A percentile compares a stretch with the other conserved stretches of the same genome.
Conservation (phyloP, 2,329 filamentous ascomycete genomes). For the Lecanicillium sp. region DNA sequence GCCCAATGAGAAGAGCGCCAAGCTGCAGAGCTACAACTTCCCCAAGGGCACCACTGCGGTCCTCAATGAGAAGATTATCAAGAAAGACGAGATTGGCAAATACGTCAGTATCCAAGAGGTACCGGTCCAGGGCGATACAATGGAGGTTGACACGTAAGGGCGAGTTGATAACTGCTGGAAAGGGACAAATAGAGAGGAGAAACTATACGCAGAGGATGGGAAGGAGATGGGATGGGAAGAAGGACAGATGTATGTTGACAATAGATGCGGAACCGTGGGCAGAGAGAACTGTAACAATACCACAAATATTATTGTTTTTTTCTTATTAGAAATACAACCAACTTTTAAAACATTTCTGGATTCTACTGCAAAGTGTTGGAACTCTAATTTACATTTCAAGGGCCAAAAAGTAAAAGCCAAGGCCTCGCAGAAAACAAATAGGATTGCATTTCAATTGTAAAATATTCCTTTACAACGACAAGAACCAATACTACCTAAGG, state of each 20-base stretch:
- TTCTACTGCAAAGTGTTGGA: not conserved
- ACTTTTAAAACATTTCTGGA: not conserved
- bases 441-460: too few relatives aligned
- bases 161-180: not conserved
- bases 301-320: not conserved
- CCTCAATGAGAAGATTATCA: constrained; percentile 93
- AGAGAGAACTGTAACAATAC: constrained; percentile 8
- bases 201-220: too few relatives aligned
- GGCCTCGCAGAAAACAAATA: too few relatives aligned
- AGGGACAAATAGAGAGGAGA: constrained; percentile 3
- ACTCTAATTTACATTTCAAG: too few relatives aligned
- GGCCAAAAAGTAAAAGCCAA: too few relatives aligned
- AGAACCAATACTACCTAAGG: too few relatives aligned
- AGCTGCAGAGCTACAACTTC: constrained; percentile 92
- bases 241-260: constrained; percentile 2
- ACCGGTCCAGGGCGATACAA: constrained; percentile 58
- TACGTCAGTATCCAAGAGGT: constrained; percentile 90
- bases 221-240: not conserved
- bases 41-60: constrained; percentile 87
- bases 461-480: too few relatives aligned
- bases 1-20: constrained; percentile 84
- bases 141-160: constrained; percentile 60
- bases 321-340: constrained; percentile 10
- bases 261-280: not conserved
- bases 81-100: constrained; percentile 85